Conservation (phyloP, 2,329 filamentous ascomycete genomes). For the Rutstroemia sp. region DNA sequence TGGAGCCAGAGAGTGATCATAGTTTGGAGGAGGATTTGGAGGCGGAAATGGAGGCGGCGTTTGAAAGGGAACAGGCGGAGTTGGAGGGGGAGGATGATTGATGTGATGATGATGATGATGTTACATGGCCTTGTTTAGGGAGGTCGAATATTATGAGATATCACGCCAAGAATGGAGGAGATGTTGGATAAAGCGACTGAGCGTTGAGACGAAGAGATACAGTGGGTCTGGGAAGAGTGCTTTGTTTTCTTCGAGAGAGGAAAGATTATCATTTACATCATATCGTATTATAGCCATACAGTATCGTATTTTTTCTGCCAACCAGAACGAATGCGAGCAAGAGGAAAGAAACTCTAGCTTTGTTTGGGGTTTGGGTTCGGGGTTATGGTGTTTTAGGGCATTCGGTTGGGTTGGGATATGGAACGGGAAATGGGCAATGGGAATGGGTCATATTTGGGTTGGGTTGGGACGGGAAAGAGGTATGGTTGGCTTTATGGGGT, state of each 20-base stretch:
- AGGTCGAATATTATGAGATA: slow-evolving; percentile 31
- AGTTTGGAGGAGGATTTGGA: slow-evolving; percentile 41
- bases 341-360: background rate
- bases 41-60: slow-evolving; percentile 41
- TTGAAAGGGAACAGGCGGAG: slow-evolving; percentile 31
- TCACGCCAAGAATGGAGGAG: background rate
- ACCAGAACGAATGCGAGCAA: background rate
- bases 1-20: slow-evolving; percentile 25
- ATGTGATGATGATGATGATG: too few species aligned
- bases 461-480: background rate
- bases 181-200: too few species aligned
- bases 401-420: background rate
- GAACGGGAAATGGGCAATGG: background rate
- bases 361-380: background rate
- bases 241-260: too few species aligned
- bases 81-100: slow-evolving; percentile 11
- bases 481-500: background rate
- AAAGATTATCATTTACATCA: too few species aligned
- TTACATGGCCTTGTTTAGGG: too few species aligned
- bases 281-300: too few species aligned
- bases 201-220: too few species aligned
- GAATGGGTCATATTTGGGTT: background rate
- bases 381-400: background rate
- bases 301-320: too few species aligned
- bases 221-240: too few species aligned